A percentile compares a stretch with the other conserved stretches of the same genome.
phyloP scores from a whole-genome alignment of 2,329 filamentous ascomycete species.

The Sporothrix euskadiensis region DNA sequence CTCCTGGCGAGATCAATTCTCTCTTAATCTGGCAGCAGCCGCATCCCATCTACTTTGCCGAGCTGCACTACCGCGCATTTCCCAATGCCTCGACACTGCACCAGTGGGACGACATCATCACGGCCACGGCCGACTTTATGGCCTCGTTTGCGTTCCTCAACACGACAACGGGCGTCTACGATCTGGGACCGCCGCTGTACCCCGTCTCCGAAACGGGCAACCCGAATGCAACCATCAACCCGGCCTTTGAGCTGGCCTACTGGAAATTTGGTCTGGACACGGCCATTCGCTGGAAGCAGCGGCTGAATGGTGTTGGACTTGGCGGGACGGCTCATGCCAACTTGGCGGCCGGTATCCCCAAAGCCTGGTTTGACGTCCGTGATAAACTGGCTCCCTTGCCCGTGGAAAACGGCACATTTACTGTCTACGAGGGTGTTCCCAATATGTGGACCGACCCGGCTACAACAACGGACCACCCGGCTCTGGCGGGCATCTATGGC shows the following conservation, averaged over 20 bases:
- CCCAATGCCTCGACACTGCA: constrained; percentile 47
- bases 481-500: constrained; percentile 47
- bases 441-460: constrained; percentile 46
- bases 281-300: constrained; percentile 54
- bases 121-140: constrained; percentile 60
- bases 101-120: constrained; percentile 56
- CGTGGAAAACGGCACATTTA: constrained; percentile 49
- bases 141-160: constrained; percentile 59
- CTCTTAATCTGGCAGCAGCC: constrained; percentile 65
- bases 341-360: constrained; percentile 42
- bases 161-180: constrained; percentile 52
- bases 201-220: constrained; percentile 58
- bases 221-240: constrained; percentile 58
- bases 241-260: constrained; percentile 62
- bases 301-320: constrained; percentile 40
- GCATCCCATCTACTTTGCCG: constrained; percentile 61
- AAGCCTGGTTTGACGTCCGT: constrained; percentile 50
- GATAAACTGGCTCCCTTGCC: constrained; percentile 57
- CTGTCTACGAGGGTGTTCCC: constrained; percentile 54
- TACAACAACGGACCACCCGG: constrained; percentile 47
- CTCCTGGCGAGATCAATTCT: constrained; percentile 62
- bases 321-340: background rate
- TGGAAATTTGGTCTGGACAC: constrained; percentile 61
- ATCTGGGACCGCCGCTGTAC: constrained; percentile 50
- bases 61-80: constrained; percentile 53